Conservation (phyloP, 176 grass and related monocot genomes). For the Stipa capillata region DNA sequence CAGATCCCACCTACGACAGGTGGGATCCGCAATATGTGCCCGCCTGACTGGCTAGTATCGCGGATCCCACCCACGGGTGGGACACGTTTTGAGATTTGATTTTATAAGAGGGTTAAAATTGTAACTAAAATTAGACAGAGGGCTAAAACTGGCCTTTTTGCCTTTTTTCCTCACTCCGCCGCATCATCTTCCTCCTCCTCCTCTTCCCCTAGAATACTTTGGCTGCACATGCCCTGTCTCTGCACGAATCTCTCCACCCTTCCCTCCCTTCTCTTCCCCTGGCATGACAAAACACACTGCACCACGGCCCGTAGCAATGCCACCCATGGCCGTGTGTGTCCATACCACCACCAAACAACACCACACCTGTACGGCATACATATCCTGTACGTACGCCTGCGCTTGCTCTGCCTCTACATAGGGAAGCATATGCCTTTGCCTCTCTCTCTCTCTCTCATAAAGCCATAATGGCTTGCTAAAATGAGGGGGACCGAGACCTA, state of each 20-base stretch:
- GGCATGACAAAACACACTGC: background rate
- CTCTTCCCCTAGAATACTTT: too few species aligned
- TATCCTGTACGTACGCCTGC: conserved; percentile 7
- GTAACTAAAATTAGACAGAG: too few species aligned
- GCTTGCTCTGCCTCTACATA: background rate
- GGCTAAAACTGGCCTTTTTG: too few species aligned
- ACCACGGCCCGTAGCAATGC: background rate
- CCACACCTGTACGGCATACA: background rate
- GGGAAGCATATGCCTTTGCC: background rate
- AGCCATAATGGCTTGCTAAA: conserved; percentile 33
- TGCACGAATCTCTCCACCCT: background rate
- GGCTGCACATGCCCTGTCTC: conserved; percentile 20
- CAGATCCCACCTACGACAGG: too few species aligned
- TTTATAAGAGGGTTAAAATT: too few species aligned
- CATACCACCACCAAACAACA: background rate
- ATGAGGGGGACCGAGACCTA: conserved; percentile 13
- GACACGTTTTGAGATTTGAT: too few species aligned
- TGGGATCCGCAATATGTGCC: too few species aligned
- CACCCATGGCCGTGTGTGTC: background rate
- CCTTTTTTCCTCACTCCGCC: too few species aligned
- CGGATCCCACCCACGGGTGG: too few species aligned
- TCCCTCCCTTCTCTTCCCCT: background rate
- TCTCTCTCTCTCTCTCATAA: background rate
- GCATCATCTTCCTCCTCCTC: background rate
- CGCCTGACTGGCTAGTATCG: too few species aligned